phyloP scores from a whole-genome alignment of 768 basidiomycete species.

The Rossbeevera mucosa region DNA sequence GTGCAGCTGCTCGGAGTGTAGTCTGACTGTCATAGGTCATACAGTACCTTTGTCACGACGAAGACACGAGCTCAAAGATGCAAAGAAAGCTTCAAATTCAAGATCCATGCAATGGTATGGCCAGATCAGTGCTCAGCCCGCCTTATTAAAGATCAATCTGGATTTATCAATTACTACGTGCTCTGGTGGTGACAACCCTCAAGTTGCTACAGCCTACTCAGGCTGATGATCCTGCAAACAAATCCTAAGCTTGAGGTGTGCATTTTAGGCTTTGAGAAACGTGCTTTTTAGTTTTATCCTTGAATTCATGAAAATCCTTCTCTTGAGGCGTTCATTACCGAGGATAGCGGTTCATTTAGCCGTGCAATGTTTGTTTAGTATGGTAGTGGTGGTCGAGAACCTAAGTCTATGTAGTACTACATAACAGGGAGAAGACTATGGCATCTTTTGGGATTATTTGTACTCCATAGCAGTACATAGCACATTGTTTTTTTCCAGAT shows the following conservation, averaged over 20 bases:
- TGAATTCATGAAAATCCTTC: not conserved
- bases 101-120: not conserved
- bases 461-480: no score
- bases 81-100: not conserved
- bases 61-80: not conserved
- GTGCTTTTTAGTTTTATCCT: not conserved
- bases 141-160: not conserved
- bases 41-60: not conserved
- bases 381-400: no score
- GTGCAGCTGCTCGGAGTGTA: not conserved
- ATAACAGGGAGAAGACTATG: no score
- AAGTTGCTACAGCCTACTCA: no score
- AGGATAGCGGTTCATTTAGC: not conserved
- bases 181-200: not conserved
- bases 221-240: not conserved
- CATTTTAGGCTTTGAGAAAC: not conserved
- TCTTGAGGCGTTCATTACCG: not conserved
- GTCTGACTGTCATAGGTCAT: not conserved
- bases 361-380: not conserved
- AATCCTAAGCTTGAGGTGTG: not conserved
- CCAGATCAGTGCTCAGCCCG: not conserved
- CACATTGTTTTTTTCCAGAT: no score
- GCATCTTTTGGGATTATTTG: no score
- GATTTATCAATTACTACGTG: not conserved
- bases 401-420: no score